Evolutionary conservation across 2,329 filamentous ascomycete species (phyloP).

Genomic region (Dryadomyces quercus-mongolicae): DNA sequence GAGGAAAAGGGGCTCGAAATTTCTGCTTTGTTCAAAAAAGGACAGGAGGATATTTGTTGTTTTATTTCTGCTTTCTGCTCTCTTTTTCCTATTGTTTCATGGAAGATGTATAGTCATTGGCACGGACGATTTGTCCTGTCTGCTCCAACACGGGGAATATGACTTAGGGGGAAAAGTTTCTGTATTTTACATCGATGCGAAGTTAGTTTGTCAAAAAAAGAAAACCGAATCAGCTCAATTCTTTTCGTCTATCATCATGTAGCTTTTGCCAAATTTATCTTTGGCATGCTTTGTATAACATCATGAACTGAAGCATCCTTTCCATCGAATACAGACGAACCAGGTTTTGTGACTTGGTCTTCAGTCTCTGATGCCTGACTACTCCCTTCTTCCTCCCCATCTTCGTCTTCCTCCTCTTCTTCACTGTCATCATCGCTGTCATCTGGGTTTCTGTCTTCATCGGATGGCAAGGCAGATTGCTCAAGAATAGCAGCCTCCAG

Average conservation of each 20-base stretch:
- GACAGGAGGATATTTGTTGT: not conserved
- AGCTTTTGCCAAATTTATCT: not conserved
- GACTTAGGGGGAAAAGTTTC: too few species aligned
- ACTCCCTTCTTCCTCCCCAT: not conserved
- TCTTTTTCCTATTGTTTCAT: not conserved
- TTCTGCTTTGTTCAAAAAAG: not conserved
- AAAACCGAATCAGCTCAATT: too few species aligned
- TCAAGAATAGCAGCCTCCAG: conserved; percentile 81
- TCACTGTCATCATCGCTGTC: conserved; percentile 16
- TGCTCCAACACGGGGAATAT: not conserved
- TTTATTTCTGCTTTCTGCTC: not conserved
- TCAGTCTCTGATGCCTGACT: not conserved
- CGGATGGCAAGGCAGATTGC: conserved; percentile 36
- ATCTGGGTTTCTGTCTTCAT: conserved; percentile 20
- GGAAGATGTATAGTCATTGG: not conserved
- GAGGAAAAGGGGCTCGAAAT: not conserved
- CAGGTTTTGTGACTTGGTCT: not conserved
- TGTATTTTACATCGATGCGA: not conserved
- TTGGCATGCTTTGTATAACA: conserved; percentile 3
- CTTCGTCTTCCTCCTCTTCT: conserved; percentile 1
- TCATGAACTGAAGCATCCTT: not conserved
- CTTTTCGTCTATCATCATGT: not conserved
- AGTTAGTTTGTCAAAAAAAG: not conserved
- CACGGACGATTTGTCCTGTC: not conserved
- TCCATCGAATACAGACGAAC: not conserved